Percentiles rank a stretch among this genome's conserved stretches.
Conservation (phyloP, 192 early-diverging fungal genomes). For the Coemansia aciculifera region DNA sequence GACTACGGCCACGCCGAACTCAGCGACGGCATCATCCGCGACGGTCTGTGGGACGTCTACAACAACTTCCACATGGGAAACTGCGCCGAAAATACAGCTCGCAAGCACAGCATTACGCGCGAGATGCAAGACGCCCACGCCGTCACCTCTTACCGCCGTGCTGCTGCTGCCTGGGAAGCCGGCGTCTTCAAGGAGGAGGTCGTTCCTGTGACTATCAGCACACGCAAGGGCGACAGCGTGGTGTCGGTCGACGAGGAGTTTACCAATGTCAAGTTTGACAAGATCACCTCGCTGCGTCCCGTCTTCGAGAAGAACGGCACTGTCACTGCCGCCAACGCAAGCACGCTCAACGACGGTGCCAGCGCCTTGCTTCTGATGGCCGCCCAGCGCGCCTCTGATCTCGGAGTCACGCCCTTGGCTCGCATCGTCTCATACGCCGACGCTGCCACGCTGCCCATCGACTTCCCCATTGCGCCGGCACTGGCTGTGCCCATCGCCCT, state of each 20-base stretch:
- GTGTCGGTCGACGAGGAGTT: conserved; percentile 91
- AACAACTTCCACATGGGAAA: conserved; percentile 80
- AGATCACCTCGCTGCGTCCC: conserved; percentile 70
- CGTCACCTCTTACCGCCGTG: conserved; percentile 81
- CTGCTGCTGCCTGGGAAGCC: conserved; percentile 82
- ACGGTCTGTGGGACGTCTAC: conserved; percentile 97
- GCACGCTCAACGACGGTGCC: conserved; percentile 95
- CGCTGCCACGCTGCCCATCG: conserved; percentile 84
- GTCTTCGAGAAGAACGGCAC: conserved; percentile 91
- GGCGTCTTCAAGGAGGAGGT: conserved; percentile 84
- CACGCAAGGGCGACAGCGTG: conserved; percentile 77
- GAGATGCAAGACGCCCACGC: conserved; percentile 91
- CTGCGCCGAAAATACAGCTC: conserved; percentile 86
- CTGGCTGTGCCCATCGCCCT: conserved; percentile 92
- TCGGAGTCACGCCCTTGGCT: conserved; percentile 85
- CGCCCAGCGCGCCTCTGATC: conserved; percentile 67
- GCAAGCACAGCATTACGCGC: conserved; percentile 80
- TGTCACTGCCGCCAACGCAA: conserved; percentile 94
- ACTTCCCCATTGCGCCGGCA: conserved; percentile 94
- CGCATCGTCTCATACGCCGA: conserved; percentile 86
- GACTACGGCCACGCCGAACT: conserved; percentile 82
- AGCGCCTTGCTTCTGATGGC: conserved; percentile 87
- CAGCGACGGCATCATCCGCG: conserved; percentile 87
- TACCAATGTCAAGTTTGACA: conserved; percentile 91
- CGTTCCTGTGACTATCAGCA: conserved; percentile 79